Conservation (phyloP, 2,329 filamentous ascomycete species). For the Hypoxylon sp. region DNA sequence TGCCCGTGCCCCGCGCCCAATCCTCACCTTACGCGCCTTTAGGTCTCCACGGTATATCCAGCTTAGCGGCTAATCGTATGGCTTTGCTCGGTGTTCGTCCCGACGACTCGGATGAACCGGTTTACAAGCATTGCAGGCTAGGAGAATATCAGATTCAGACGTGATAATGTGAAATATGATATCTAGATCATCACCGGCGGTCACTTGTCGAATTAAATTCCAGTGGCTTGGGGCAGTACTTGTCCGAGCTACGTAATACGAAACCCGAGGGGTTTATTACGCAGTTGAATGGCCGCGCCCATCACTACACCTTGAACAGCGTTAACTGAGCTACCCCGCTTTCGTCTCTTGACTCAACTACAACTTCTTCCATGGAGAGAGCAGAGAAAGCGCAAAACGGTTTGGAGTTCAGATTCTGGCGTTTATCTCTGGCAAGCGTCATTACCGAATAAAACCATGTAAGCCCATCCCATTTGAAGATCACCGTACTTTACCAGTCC, state of each 20-base stretch:
- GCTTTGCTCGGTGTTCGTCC: constrained; percentile 2
- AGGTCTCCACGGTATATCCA: background rate
- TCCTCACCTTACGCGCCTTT: background rate
- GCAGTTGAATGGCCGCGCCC: background rate
- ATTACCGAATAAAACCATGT: constrained; percentile 14
- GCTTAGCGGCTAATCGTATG: constrained; percentile 1
- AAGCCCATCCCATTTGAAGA: background rate
- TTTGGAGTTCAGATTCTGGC: background rate
- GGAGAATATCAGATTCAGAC: constrained; percentile 4
- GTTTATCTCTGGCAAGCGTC: constrained; percentile 2
- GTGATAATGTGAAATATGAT: constrained; percentile 10
- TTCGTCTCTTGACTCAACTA: constrained; percentile 13
- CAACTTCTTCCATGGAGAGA: constrained; percentile 6
- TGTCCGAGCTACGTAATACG: constrained; percentile 7
- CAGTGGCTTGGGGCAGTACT: constrained; percentile 12
- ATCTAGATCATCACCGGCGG: constrained; percentile 13
- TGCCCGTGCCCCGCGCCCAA: constrained; percentile 16
- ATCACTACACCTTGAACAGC: background rate
- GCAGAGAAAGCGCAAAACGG: constrained; percentile 4
- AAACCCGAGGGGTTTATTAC: background rate
- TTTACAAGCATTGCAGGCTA: background rate
- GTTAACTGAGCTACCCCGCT: constrained; percentile 22
- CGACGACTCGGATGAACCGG: constrained; percentile 20
- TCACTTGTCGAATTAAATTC: constrained; percentile 3
- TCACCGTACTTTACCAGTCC: background rate